These are phyloP conservation scores for Lactifluus pinguis DNA, from an alignment of 768 basidiomycete genomes.

Conservation along the genomic window DNA sequence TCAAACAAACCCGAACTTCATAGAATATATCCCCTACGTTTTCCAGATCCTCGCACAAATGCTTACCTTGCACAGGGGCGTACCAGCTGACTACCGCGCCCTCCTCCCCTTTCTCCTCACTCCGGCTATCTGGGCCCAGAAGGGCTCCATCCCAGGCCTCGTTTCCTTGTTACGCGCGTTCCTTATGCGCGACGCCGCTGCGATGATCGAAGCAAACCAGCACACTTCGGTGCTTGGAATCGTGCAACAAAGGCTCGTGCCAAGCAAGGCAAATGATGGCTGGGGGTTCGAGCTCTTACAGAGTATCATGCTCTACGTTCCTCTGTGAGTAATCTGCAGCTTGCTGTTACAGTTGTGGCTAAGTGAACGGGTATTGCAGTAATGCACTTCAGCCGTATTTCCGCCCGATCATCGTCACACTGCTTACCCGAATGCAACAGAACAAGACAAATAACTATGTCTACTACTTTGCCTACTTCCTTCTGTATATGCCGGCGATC, in stretches of 20 bases:
- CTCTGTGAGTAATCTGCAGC: slow-evolving; percentile 49
- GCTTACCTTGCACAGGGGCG: slow-evolving; percentile 67
- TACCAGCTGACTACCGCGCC: slow-evolving; percentile 70
- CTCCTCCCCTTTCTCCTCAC: slow-evolving; percentile 79
- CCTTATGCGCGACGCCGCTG: slow-evolving; percentile 55
- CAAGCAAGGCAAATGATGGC: slow-evolving; percentile 77
- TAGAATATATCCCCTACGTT: slow-evolving; percentile 95
- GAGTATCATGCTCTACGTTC: slow-evolving; percentile 59
- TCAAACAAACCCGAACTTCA: not conserved
- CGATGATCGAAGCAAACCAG: slow-evolving; percentile 65
- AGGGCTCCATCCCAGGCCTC: slow-evolving; percentile 90
- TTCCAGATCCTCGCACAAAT: slow-evolving; percentile 97
- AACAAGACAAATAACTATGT: slow-evolving; percentile 86
- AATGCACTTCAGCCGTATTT: slow-evolving; percentile 61
- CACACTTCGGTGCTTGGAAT: slow-evolving; percentile 76
- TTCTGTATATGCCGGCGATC: slow-evolving; percentile 68
- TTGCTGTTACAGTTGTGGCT: not conserved
- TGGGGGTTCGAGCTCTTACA: slow-evolving; percentile 91
- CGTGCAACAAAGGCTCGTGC: slow-evolving; percentile 82
- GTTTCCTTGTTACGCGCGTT: slow-evolving; percentile 83
- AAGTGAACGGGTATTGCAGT: slow-evolving; percentile 29
- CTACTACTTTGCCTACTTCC: slow-evolving; percentile 72
- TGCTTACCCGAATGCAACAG: slow-evolving; percentile 78
- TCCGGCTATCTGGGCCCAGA: slow-evolving; percentile 83
- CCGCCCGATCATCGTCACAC: slow-evolving; percentile 62